Percentiles rank a stretch among this genome's conserved stretches.
Conservation (phyloP, 768 basidiomycete species). For the Macrolepiota albuminosa region DNA sequence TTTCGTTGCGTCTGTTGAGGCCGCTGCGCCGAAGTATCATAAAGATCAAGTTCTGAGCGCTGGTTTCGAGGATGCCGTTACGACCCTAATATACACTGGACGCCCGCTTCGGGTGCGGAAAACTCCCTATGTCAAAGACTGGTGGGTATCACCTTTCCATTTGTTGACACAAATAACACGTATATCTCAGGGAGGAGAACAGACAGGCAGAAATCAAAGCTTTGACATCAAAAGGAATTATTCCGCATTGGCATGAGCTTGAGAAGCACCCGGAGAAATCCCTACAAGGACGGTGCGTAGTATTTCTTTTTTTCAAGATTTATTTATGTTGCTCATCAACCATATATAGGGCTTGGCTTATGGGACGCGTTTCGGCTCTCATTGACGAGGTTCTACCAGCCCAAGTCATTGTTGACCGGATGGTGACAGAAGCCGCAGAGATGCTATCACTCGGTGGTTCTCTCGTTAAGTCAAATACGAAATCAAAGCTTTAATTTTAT, state of each 20-base stretch:
- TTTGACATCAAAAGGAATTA: slow-evolving; percentile 76
- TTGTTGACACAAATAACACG: not conserved
- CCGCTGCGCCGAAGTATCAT: slow-evolving; percentile 77
- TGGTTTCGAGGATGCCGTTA: slow-evolving; percentile 72
- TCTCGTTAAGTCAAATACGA: slow-evolving; percentile 31
- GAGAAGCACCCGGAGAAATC: slow-evolving; percentile 81
- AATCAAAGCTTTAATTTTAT: slow-evolving; percentile 43
- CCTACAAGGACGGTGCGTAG: slow-evolving; percentile 40
- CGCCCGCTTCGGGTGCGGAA: slow-evolving; percentile 82
- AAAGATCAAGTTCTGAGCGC: slow-evolving; percentile 73
- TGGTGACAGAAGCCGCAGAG: slow-evolving; percentile 45
- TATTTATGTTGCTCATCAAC: not conserved
- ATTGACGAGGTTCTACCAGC: slow-evolving; percentile 79
- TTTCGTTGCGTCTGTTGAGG: slow-evolving; percentile 81
- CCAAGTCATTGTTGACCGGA: slow-evolving; percentile 75
- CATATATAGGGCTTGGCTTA: slow-evolving; percentile 54
- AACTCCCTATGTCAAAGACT: slow-evolving; percentile 82
- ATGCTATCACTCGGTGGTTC: slow-evolving; percentile 31
- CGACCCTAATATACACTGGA: slow-evolving; percentile 87
- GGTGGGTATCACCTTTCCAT: slow-evolving; percentile 42
- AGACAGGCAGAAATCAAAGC: slow-evolving; percentile 77
- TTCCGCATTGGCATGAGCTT: slow-evolving; percentile 70
- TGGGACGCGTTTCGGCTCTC: slow-evolving; percentile 76
- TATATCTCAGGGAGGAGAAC: slow-evolving; percentile 59
- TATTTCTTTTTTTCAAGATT: not conserved